Evolutionary conservation across 108 stramenopile genomes (phyloP), one percentile per base, ranked within the genome.

Genomic region (Parmales sp.): DNA sequence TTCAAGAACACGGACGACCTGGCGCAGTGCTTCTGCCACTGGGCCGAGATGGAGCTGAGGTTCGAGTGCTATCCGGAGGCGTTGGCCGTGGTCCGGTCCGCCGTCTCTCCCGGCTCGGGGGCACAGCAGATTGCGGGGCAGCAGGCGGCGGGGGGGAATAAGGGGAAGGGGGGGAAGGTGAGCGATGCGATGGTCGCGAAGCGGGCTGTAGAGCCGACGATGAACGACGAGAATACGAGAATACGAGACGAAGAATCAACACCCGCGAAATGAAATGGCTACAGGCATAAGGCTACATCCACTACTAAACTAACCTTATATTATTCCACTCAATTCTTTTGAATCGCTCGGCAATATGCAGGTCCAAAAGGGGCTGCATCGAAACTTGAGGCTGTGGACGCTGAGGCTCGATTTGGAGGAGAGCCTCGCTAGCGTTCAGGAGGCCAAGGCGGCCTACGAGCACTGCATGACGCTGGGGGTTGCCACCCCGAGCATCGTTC

Each of bases 321-420:
- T n/a, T n/a, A n/a, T n/a, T n/a, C n/a, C n/a, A n/a, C n/a, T n/a
- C n/a, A n/a, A n/a, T n/a, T n/a, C n/a, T n/a, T n/a, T n/a, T n/a
- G n/a, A n/a, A n/a, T n/a, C n/a, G n/a, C n/a, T n/a, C n/a, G n/a
- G 0, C 0, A 1, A 0, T 1, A 9, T 1, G 25, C 75, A 80
- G 36, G 74, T 73, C n/a, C 72, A 50, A 0, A 64, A 72, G 22
- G 78, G 84, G 9, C 69, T 97, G 18, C 75, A 83, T 37, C 76
- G 80, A 39, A 83, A 83, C 28, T 38, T 89, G 9, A 84, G 86
- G 45, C 67, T 98, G 29, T 99, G 98, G 96, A 85, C 86, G 68
- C 76, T 96, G 49, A 77, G 95, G 63, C 82, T 97, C 51, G 96
- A 97, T 82, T 73, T 99, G 48, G 96, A 99, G 74, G 98, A 99